Evolutionary conservation across 768 basidiomycete species (phyloP), one percentile per base, ranked within the genome.

Genomic region (Termitomyces eurrhizus): DNA sequence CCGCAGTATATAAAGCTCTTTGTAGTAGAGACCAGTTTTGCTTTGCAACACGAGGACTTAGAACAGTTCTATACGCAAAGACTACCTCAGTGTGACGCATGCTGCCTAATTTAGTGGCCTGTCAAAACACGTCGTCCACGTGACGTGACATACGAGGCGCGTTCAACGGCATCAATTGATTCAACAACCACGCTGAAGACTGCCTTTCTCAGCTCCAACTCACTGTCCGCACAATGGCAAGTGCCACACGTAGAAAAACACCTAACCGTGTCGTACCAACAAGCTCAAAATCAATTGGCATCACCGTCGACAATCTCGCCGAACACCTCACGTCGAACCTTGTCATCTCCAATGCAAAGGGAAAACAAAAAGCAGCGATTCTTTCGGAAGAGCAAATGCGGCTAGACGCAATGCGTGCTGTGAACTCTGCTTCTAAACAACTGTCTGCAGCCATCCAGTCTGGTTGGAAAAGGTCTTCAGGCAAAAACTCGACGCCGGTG

Each of bases 401-500:
- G 26, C 62, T 77, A 0, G 62, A 69, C 3, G 80, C 83, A 1
- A 92, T 91, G 90, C 80, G 81, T 24, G 72, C 77, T 2, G 82
- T 90, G 9, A 92, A 92, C 62, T 52, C 77, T 1, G 80, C 84
- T 0, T 83, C 86, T 6, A 88, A 88, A 64, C 75, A 73, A 0
- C 70, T 93, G 12, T 81, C 86, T 6, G 63, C 65, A 2, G 58
- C 83, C 11, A 69, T 82, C 35, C 82, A 87, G 62, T 78, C 81
- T 0, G 88, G 87, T 1, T 87, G 86, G 87, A 89, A 84, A 72
- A 68, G 69, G 54, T 73, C 70, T 4, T 48, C 75, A 12, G 70
- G 75, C 3, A 71, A 69, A 50, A 73, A 66, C 59, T 65, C 69
- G 54, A 42, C 59, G 37, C 70, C 73, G 36, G 61, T 72, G 44